These are phyloP conservation scores for Castanospermum australe DNA, from an alignment of 306 rosid genomes.

Conservation along the genomic window DNA sequence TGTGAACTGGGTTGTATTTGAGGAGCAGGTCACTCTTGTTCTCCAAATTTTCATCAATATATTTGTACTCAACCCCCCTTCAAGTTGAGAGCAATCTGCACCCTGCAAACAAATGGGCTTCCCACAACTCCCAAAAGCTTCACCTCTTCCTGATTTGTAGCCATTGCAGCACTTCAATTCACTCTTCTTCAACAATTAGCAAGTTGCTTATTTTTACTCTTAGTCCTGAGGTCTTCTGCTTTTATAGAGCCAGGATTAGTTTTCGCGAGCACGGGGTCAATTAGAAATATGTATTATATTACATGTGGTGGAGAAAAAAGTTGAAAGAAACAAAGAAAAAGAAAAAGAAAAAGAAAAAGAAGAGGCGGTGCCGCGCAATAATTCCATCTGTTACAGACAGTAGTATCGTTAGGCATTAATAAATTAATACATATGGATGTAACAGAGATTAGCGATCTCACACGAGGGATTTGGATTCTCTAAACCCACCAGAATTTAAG, in stretches of 20 bases:
- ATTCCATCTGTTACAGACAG: too few relatives aligned
- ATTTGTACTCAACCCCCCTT: conserved; percentile 57
- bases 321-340: too few relatives aligned
- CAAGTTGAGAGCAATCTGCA: conserved; percentile 48
- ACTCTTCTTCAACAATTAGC: neutral
- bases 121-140: conserved; percentile 32
- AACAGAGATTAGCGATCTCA: too few relatives aligned
- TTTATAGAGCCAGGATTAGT: neutral
- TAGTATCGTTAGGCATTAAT: too few relatives aligned
- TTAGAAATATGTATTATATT: too few relatives aligned
- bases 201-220: neutral
- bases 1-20: conserved; percentile 58
- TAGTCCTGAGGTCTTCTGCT: neutral
- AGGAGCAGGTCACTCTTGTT: conserved; percentile 52
- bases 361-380: too few relatives aligned
- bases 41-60: conserved; percentile 28
- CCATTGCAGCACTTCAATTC: conserved; percentile 13
- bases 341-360: too few relatives aligned
- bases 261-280: too few relatives aligned
- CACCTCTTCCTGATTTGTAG: conserved; percentile 29
- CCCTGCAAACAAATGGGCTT: conserved; percentile 51
- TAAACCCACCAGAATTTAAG: too few relatives aligned
- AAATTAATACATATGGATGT: too few relatives aligned
- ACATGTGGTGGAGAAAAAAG: too few relatives aligned
- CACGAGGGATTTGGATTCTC: too few relatives aligned